Evolutionary conservation across 352 stramenopile species (phyloP), one percentile per base, ranked within the genome.

Genomic region (Pseudoperonospora humuli): DNA sequence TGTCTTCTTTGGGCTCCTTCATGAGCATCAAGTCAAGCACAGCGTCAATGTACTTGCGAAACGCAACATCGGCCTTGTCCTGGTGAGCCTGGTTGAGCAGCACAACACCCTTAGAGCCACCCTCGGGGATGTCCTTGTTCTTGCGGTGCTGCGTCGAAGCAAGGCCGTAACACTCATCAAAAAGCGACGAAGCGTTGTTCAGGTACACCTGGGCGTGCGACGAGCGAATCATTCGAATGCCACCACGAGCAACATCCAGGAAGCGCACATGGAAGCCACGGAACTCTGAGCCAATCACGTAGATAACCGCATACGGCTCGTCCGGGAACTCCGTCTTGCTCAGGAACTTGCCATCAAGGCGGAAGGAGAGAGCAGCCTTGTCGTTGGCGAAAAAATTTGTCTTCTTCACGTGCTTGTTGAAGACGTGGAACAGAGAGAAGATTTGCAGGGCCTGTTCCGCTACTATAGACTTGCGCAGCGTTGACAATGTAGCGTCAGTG

Each of bases 121-220:
- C 96, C 64, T 99, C 96, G 1, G 96, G 95, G 50, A 99, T 98
- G 62, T 99, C 96, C 77, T 99, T 99, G 77, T 99, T 99, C 74
- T 99, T 99, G 28, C 96, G 81, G 59, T 99, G 95, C 63, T 99
- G 96, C 6, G 95, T 95, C 48, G 87, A 98, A 0, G 94, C 93
- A 4, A 99, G 67, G 8, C 84, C 84, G 66, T 98, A 98, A 49
- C 81, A 95, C 61, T 99, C 96, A 51, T 98, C 93, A 51, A 96
- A 98, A 31, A 98, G 94, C 38, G 89, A 87, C 26, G 88, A 80
- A 14, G 84, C 61, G 45, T 84, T 96, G 45, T 80, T 77, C 33
- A 96, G 79, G 32, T 96, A 98, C 37, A 98, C 95, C 32, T 88
- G 71, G 2, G 54, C 67, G 38, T 86, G 73, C 31, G 73, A 86